These are phyloP conservation scores for Monosporozyma aerobia DNA, from an alignment of 805 yeast species.

Conservation along the genomic window DNA sequence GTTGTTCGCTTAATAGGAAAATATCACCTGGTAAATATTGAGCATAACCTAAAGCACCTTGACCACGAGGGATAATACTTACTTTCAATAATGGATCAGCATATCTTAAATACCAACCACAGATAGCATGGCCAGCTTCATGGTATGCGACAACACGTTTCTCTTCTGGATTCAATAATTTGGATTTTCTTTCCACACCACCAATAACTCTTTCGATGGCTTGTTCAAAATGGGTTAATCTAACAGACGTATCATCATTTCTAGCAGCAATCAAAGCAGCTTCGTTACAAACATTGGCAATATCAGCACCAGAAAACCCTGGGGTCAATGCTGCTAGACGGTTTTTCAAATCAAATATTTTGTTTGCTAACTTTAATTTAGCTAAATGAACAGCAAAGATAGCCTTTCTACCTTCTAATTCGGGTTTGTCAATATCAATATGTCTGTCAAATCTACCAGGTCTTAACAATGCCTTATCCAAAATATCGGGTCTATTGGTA, in stretches of 20 bases:
- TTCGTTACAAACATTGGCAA: constrained; percentile 94
- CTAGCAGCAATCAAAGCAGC: constrained; percentile 97
- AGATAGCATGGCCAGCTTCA: constrained; percentile 98
- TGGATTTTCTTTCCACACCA: constrained; percentile 86
- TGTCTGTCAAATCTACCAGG: constrained; percentile 98
- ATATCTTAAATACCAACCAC: constrained; percentile 89
- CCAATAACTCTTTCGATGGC: constrained; percentile 97
- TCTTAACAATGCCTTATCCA: constrained; percentile 87
- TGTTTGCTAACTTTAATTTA: constrained; percentile 52
- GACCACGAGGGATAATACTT: constrained; percentile 93
- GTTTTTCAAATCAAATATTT: constrained; percentile 58
- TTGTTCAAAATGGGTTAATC: constrained; percentile 75
- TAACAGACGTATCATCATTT: constrained; percentile 58
- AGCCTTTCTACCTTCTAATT: constrained; percentile 87
- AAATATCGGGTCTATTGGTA: constrained; percentile 89
- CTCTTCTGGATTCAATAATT: constrained; percentile 75
- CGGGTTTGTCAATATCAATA: constrained; percentile 85
- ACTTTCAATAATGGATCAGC: constrained; percentile 95
- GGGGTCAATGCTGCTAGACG: constrained; percentile 93
- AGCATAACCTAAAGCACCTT: constrained; percentile 95
- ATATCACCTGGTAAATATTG: constrained; percentile 93
- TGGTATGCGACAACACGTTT: constrained; percentile 90
- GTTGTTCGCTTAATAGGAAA: constrained; percentile 65
- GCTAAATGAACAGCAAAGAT: constrained; percentile 80
- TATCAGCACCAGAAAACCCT: constrained; percentile 97